These are phyloP conservation scores for Pseudonitzschia pungens DNA, from an alignment of 108 stramenopile genomes.

Conservation along the genomic window DNA sequence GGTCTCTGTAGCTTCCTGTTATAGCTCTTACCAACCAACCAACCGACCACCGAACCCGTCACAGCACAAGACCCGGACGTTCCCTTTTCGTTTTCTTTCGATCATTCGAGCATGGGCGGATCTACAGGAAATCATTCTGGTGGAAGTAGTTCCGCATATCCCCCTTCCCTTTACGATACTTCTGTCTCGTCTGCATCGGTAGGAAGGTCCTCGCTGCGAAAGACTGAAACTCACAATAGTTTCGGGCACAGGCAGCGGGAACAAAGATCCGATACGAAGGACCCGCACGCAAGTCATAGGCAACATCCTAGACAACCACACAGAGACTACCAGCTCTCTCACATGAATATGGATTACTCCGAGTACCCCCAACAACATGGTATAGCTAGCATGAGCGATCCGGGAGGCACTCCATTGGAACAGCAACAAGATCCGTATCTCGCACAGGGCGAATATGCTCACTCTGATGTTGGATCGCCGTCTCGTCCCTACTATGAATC, in stretches of 20 bases:
- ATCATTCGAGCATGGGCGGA: not conserved
- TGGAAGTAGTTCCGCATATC: slow-evolving; percentile 16
- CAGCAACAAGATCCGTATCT: not conserved
- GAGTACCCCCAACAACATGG: slow-evolving; percentile 1
- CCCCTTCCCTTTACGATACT: slow-evolving; percentile 21
- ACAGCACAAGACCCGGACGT: too few relatives aligned
- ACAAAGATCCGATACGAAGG: not conserved
- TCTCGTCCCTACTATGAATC: not conserved
- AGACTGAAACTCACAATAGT: not conserved
- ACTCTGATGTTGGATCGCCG: not conserved
- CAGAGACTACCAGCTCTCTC: not conserved
- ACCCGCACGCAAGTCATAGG: not conserved
- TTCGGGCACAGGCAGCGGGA: not conserved
- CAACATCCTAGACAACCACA: slow-evolving; percentile 22
- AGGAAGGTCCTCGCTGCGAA: not conserved
- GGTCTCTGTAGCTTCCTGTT: too few relatives aligned
- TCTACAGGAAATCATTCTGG: slow-evolving; percentile 9
- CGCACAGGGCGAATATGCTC: not conserved
- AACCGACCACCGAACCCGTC: too few relatives aligned
- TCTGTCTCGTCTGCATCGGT: slow-evolving; percentile 15
- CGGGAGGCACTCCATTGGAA: slow-evolving; percentile 1
- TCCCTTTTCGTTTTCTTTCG: not conserved
- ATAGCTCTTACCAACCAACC: too few relatives aligned
- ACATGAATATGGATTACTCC: slow-evolving; percentile 1
- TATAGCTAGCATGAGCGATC: slow-evolving; percentile 11